A percentile compares a stretch with the other conserved stretches of the same genome.
These are phyloP conservation scores for Colletotrichum somersetense DNA, from an alignment of 2,329 filamentous ascomycete species.

Conservation along the genomic window DNA sequence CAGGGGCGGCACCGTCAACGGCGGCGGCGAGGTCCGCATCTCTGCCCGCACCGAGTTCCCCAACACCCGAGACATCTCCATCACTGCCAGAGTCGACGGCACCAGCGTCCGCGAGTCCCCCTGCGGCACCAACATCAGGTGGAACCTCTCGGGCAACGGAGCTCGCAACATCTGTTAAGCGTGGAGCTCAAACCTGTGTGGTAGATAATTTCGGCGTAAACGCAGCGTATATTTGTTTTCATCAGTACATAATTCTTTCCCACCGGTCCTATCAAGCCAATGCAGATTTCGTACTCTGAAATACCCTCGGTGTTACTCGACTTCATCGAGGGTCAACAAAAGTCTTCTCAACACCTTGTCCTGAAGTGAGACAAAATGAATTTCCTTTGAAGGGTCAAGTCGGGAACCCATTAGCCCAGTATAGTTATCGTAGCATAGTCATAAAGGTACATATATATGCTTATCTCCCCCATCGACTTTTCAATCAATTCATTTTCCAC, in stretches of 20 bases:
- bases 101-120: slow-evolving; percentile 66
- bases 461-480: too few species aligned
- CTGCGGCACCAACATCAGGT: slow-evolving; percentile 65
- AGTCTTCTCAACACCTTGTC: background rate
- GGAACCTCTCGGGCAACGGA: slow-evolving; percentile 62
- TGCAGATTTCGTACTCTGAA: slow-evolving; percentile 2
- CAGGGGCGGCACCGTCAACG: slow-evolving; percentile 62
- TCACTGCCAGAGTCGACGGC: slow-evolving; percentile 62
- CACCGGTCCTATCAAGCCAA: background rate
- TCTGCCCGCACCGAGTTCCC: slow-evolving; percentile 66
- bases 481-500: too few species aligned
- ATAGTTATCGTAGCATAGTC: background rate
- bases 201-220: background rate
- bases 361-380: background rate
- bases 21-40: slow-evolving; percentile 68
- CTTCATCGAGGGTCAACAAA: background rate
- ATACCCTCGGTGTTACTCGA: background rate
- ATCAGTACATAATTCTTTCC: slow-evolving; percentile 18
- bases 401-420: background rate
- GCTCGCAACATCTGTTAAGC: slow-evolving; percentile 56
- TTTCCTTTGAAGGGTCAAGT: background rate
- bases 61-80: slow-evolving; percentile 64
- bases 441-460: too few species aligned
- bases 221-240: slow-evolving; percentile 7
- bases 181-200: background rate